Evolutionary conservation across 768 basidiomycete genomes (phyloP), one percentile per base, ranked within the genome.

Genomic region (Phanerodontia chrysosporium): DNA sequence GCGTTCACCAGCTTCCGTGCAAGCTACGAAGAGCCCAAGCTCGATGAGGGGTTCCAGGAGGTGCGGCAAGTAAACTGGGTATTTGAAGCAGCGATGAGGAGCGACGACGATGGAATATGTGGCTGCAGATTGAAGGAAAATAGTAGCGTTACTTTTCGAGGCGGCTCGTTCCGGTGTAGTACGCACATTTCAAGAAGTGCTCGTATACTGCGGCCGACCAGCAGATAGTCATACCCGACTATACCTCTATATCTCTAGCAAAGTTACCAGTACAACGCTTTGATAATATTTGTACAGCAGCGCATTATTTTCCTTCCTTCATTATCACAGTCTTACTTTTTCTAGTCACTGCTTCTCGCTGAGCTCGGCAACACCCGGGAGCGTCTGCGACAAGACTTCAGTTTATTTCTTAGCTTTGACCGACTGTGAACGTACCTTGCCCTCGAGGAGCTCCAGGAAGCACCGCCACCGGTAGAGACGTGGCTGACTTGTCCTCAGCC

Each of bases 381-480:
- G 82, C 49, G 76, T 85, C 91, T 92, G n/a, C n/a, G n/a, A 61
- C 39, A 45, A 55, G 21, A 49, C 22, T 30, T n/a, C 63, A 27
- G n/a, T n/a, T n/a, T n/a, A n/a, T n/a, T n/a, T n/a, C 29, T 4
- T 42, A 42, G 3, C 12, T 16, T 45, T 24, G 16, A 16, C 29
- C 14, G 1, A 7, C 21, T 1, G 29, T 2, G 12, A 10, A 25
- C 77, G 68, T 67, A 93, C 95, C 87, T 99, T 99, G 75, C 96
- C 96, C 79, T 99, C 96, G 66, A 99, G 83, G 42, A 99, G 82
- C 74, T 99, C 96, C 59, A 99, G 83, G 89, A 90, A 29, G 93
- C 93, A 53, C 92, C 92, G 48, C 91, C 96, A 62, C 96, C 96
- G 36, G 96, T 99, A 72, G 90, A 93, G 67, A 99, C 93, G 75